A percentile compares a stretch with the other conserved stretches of the same genome.
phyloP scores from a whole-genome alignment of 345 rosid species.

The Salix udensis region DNA sequence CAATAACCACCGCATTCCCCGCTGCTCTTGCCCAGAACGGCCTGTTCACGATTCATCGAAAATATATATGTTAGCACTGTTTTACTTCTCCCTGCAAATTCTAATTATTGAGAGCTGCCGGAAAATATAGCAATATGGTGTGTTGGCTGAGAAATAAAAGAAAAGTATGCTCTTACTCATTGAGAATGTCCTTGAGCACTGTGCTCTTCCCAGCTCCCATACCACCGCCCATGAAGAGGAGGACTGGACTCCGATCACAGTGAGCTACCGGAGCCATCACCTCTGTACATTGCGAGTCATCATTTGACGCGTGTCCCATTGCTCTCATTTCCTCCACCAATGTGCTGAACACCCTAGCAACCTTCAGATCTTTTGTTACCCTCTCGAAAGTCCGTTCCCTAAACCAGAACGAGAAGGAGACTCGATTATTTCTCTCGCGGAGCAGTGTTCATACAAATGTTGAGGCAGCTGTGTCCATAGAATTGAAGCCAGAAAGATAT shows the following conservation, averaged over 20 bases:
- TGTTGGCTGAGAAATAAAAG: no score
- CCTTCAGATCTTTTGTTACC: slow-evolving; percentile 63
- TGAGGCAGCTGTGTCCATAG: background rate
- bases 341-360: slow-evolving; percentile 64
- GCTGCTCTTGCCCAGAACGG: slow-evolving; percentile 78
- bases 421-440: background rate
- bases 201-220: slow-evolving; percentile 99
- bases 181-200: slow-evolving; percentile 73
- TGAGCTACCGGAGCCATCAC: slow-evolving; percentile 86
- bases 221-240: slow-evolving; percentile 95
- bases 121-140: background rate
- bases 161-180: slow-evolving; percentile 43
- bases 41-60: slow-evolving; percentile 35
- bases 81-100: background rate
- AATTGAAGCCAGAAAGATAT: background rate
- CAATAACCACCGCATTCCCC: slow-evolving; percentile 72
- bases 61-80: background rate
- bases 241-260: slow-evolving; percentile 73
- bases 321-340: slow-evolving; percentile 83
- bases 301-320: slow-evolving; percentile 36
- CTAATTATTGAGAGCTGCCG: background rate
- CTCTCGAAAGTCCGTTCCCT: slow-evolving; percentile 81
- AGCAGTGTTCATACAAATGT: background rate
- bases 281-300: slow-evolving; percentile 48
- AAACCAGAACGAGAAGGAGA: background rate